phyloP scores from a whole-genome alignment of 352 stramenopile genomes.

The Thalassiosira delicatula region DNA sequence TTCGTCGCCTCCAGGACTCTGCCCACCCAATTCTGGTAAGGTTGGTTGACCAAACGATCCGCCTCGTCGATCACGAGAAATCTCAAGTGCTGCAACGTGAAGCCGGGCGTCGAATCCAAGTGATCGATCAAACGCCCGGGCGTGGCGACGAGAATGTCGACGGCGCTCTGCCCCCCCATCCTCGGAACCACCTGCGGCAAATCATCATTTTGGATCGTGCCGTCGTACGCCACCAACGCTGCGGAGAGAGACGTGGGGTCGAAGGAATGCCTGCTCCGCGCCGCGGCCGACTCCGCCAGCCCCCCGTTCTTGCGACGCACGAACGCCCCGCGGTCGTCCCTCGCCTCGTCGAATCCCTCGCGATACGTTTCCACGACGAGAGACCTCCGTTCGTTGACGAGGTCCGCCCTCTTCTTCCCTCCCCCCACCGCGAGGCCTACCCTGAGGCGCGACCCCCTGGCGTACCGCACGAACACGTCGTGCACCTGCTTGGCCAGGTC shows the following conservation, averaged over 20 bases:
- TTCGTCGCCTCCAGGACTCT: constrained; percentile 87
- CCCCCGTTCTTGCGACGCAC: constrained; percentile 45
- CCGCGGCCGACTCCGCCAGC: constrained; percentile 37
- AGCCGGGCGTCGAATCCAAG: constrained; percentile 94
- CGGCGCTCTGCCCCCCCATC: constrained; percentile 85
- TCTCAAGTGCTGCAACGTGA: constrained; percentile 95
- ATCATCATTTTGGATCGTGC: constrained; percentile 50
- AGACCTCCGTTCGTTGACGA: constrained; percentile 55
- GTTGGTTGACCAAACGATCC: constrained; percentile 95
- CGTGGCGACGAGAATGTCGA: constrained; percentile 97
- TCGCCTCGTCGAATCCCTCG: constrained; percentile 40
- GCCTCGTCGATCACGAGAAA: constrained; percentile 98
- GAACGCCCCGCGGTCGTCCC: constrained; percentile 48
- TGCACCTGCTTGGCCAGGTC: constrained; percentile 90
- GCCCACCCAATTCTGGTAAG: constrained; percentile 96
- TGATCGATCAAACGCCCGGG: constrained; percentile 96
- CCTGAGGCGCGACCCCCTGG: constrained; percentile 85
- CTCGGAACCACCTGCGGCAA: constrained; percentile 39
- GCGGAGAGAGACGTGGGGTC: constrained; percentile 65
- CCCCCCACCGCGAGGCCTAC: constrained; percentile 88
- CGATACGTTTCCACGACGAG: constrained; percentile 58
- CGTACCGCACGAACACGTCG: constrained; percentile 81
- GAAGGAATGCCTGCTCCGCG: constrained; percentile 48
- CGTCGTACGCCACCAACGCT: constrained; percentile 61
- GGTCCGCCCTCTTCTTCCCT: constrained; percentile 54